Evolutionary conservation across 306 rosid genomes (phyloP).

Genomic region (Castanospermum australe): DNA sequence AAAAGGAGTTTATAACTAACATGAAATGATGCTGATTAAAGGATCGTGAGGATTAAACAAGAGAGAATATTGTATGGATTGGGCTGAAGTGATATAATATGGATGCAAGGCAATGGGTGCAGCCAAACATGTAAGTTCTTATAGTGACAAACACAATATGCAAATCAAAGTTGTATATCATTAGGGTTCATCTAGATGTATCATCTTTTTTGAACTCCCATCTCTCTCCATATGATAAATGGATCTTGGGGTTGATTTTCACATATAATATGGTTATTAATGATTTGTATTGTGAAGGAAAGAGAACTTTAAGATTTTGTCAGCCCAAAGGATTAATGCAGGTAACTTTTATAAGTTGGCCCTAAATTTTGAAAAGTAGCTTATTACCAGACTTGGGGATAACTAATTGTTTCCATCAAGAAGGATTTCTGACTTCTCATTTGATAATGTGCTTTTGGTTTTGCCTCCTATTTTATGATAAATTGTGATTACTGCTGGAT

Average conservation of each 20-base stretch:
- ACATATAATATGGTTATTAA: neutral
- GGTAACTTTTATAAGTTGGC: neutral
- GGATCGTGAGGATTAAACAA: neutral
- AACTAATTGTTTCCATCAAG: neutral
- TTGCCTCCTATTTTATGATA: neutral
- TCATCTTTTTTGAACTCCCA: neutral
- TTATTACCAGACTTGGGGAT: neutral
- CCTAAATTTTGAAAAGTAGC: neutral
- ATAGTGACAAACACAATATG: neutral
- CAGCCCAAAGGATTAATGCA: neutral
- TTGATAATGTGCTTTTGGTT: neutral
- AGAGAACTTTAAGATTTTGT: neutral
- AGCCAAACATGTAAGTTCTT: neutral
- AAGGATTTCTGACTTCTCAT: neutral
- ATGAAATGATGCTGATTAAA: neutral
- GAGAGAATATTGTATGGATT: neutral
- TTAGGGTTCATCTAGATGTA: neutral
- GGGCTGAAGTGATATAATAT: neutral
- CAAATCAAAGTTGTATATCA: neutral
- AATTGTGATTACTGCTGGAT: neutral
- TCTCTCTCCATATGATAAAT: neutral
- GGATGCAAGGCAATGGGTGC: neutral
- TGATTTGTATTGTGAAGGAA: neutral
- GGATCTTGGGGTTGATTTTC: neutral
- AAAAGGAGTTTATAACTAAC: neutral